Evolutionary conservation across 345 rosid genomes (phyloP), one percentile per base, ranked within the genome.

Genomic region (Gossypium ekmanianum): DNA sequence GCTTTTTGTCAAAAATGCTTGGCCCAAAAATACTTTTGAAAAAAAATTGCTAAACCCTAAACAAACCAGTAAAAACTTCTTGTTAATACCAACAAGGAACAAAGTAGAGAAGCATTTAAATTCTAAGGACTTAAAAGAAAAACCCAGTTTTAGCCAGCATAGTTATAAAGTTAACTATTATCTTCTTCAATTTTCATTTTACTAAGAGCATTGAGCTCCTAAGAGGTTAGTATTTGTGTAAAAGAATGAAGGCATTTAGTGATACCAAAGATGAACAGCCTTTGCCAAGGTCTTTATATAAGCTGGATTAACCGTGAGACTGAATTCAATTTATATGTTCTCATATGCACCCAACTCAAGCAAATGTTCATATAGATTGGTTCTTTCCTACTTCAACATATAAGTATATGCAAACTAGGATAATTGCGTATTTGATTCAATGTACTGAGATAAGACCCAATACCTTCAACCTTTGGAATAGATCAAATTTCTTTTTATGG

Each of bases 211-310:
- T 26, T 61, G 58, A 74, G 68, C 12, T 61, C 45, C 57, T 61
- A 44, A 47, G 9, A 47, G 48, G 11, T 24, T 43, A 11, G 27
- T 10, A 18, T 39, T 72, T 11, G 14, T 18, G 29, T 72, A 43
- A 18, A 72, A 11, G 65, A 20, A 41, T 57, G 43, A 68, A 68
- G 18, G 72, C 39, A 64, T 27, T 61, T 27, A 86, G 65, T 75
- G 92, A 88, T 79, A 92, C 98, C 95, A 78, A 91, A 92, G 82
- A 94, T 76, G 81, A 24, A 94, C 90, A 77, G 91, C 94, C 84
- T 94, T 94, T 63, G 91, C 90, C 83, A 92, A 83, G 83, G 92
- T 94, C 90, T 94, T 92, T 79, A 92, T 81, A 80, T 94, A 94
- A 29, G 39, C 0, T 29, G 39, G 39, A 29, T 29, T 29, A 29